These are phyloP conservation scores for Fusarium fracticaudum DNA, from an alignment of 2,329 filamentous ascomycete genomes.

Conservation along the genomic window DNA sequence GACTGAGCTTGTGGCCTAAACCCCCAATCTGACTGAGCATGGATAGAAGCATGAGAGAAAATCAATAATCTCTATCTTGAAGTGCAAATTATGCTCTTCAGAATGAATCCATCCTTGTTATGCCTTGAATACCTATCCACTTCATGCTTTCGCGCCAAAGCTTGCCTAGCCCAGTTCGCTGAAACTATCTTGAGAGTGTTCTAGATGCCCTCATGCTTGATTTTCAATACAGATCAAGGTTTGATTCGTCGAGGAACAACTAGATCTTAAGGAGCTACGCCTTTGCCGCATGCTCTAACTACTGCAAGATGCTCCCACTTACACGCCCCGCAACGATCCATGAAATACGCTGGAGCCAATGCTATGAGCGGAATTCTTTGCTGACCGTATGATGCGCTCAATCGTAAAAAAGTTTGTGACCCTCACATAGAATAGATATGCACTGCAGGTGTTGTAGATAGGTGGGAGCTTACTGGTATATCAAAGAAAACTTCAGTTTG, in stretches of 20 bases:
- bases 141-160: not conserved
- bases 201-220: not conserved
- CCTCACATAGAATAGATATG: not conserved
- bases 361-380: slow-evolving; percentile 7
- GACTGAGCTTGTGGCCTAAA: not conserved
- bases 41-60: no score
- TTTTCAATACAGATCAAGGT: not conserved
- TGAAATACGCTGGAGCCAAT: slow-evolving; percentile 17
- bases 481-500: not conserved
- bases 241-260: not conserved
- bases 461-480: not conserved
- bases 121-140: not conserved
- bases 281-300: not conserved
- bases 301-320: not conserved
- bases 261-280: not conserved
- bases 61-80: not conserved
- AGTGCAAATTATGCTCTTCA: not conserved
- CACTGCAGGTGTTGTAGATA: not conserved
- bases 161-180: not conserved
- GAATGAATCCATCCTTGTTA: not conserved
- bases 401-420: not conserved
- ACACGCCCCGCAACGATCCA: not conserved
- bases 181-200: not conserved
- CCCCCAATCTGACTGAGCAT: not conserved
- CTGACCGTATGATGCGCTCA: slow-evolving; percentile 20